phyloP scores from a whole-genome alignment of 768 basidiomycete species.

The Leucosporidium yakuticum region DNA sequence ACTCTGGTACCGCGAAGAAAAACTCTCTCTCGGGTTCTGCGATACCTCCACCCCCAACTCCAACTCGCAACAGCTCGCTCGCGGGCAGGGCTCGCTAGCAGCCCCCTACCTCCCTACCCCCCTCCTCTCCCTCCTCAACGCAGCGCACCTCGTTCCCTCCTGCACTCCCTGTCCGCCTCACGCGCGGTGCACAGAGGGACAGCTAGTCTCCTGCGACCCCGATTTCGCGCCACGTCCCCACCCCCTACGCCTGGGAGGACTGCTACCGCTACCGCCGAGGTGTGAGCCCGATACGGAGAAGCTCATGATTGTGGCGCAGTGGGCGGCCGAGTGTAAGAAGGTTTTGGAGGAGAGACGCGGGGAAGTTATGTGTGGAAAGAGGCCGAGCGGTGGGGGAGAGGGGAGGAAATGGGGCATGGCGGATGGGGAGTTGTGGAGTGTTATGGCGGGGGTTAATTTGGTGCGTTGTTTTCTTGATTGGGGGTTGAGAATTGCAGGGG shows the following conservation, averaged over 20 bases:
- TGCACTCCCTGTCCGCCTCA: slow-evolving; percentile 47
- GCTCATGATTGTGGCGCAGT: slow-evolving; percentile 41
- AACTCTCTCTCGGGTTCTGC: slow-evolving; percentile 43
- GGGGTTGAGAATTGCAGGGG: no score
- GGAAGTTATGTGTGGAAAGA: slow-evolving; percentile 40
- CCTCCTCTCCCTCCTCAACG: slow-evolving; percentile 30
- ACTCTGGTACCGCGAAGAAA: slow-evolving; percentile 27
- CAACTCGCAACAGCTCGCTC: slow-evolving; percentile 39
- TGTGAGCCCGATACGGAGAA: slow-evolving; percentile 46
- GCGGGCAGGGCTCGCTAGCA: slow-evolving; percentile 26
- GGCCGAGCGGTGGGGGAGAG: not conserved
- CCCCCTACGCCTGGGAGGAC: slow-evolving; percentile 36
- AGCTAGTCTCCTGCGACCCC: slow-evolving; percentile 41
- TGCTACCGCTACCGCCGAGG: slow-evolving; percentile 40
- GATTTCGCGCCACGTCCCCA: slow-evolving; percentile 41
- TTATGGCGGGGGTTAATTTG: no score
- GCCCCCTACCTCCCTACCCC: slow-evolving; percentile 35
- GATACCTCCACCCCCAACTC: slow-evolving; percentile 39
- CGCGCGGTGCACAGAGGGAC: slow-evolving; percentile 42
- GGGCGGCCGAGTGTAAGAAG: slow-evolving; percentile 40
- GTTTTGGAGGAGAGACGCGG: slow-evolving; percentile 41
- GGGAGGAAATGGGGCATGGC: slow-evolving; percentile 9
- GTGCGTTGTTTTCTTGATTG: no score
- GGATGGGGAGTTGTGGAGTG: slow-evolving; percentile 11
- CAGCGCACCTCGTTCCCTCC: slow-evolving; percentile 40